Percentiles rank a stretch among this genome's conserved stretches.
Conservation (phyloP, 768 basidiomycete genomes). For the Boletellus ananas region DNA sequence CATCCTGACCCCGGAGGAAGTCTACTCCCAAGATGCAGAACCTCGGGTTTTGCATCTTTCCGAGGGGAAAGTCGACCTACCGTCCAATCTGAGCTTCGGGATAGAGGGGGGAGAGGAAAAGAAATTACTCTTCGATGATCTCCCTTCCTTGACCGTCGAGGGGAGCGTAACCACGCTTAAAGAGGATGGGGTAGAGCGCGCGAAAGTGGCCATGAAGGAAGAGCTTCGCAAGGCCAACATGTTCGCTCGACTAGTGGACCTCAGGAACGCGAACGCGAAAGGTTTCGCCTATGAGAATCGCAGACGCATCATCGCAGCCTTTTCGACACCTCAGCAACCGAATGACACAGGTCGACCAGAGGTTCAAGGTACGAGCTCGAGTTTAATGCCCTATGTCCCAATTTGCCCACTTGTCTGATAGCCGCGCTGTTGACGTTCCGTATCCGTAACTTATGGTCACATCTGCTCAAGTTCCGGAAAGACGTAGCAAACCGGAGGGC, state of each 20-base stretch:
- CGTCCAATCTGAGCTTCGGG: slow-evolving; percentile 61
- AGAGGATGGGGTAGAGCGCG: slow-evolving; percentile 17
- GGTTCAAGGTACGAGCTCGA: slow-evolving; percentile 68
- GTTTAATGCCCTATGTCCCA: background rate
- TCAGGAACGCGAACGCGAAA: slow-evolving; percentile 81
- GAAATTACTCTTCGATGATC: slow-evolving; percentile 58
- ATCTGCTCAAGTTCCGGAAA: slow-evolving; percentile 61
- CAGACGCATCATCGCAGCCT: slow-evolving; percentile 69
- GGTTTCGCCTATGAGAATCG: slow-evolving; percentile 90
- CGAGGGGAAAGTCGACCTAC: slow-evolving; percentile 43
- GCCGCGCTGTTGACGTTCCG: slow-evolving; percentile 83
- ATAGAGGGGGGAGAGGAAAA: slow-evolving; percentile 50
- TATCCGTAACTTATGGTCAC: slow-evolving; percentile 79
- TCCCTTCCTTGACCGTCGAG: slow-evolving; percentile 54
- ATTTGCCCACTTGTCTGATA: slow-evolving; percentile 29
- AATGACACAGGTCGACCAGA: slow-evolving; percentile 81
- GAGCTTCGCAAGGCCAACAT: slow-evolving; percentile 47
- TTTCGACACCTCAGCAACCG: slow-evolving; percentile 65
- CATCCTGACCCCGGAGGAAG: slow-evolving; percentile 53
- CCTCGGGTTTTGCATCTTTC: slow-evolving; percentile 26
- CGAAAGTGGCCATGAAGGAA: slow-evolving; percentile 26
- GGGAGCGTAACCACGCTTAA: slow-evolving; percentile 19
- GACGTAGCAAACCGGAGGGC: slow-evolving; percentile 76
- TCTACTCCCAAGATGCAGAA: slow-evolving; percentile 27
- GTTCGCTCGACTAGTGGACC: slow-evolving; percentile 71